Conservation (phyloP, 345 rosid genomes). For the Mallotus nudiflorus region DNA sequence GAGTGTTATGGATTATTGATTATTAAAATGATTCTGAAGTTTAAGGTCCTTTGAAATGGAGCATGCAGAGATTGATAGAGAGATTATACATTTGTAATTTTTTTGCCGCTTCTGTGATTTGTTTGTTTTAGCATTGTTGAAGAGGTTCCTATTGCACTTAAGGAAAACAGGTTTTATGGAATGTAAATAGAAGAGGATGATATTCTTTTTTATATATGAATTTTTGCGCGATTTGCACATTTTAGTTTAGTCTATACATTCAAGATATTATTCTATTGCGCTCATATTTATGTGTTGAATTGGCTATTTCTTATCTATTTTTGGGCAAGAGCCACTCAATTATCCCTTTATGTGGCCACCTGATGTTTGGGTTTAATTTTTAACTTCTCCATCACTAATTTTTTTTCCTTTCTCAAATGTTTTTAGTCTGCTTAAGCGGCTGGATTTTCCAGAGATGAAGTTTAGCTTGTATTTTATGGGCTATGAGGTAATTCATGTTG, state of each 20-base stretch:
- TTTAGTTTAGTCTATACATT: neutral
- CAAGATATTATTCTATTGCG: neutral
- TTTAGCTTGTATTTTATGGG: constrained; percentile 88
- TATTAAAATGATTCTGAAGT: neutral
- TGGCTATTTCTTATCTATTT: neutral
- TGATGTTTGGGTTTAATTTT: neutral
- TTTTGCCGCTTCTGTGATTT: neutral
- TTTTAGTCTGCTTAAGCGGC: constrained; percentile 77
- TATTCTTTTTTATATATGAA: too few species aligned
- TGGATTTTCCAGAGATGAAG: constrained; percentile 89
- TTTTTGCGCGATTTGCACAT: too few species aligned
- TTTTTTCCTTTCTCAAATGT: neutral
- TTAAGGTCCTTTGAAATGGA: neutral
- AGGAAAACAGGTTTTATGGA: too few species aligned
- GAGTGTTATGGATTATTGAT: neutral
- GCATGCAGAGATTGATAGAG: neutral
- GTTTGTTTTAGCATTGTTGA: neutral
- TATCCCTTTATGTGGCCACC: too few species aligned
- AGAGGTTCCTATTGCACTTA: neutral
- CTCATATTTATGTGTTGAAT: neutral
- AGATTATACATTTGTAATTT: too few species aligned
- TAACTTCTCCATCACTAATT: neutral
- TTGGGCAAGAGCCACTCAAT: neutral
- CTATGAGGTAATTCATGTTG: constrained; percentile 61
- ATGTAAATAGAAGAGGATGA: too few species aligned